Evolutionary conservation across 441 rosid species (phyloP).

Genomic region (Populus hybrid): DNA sequence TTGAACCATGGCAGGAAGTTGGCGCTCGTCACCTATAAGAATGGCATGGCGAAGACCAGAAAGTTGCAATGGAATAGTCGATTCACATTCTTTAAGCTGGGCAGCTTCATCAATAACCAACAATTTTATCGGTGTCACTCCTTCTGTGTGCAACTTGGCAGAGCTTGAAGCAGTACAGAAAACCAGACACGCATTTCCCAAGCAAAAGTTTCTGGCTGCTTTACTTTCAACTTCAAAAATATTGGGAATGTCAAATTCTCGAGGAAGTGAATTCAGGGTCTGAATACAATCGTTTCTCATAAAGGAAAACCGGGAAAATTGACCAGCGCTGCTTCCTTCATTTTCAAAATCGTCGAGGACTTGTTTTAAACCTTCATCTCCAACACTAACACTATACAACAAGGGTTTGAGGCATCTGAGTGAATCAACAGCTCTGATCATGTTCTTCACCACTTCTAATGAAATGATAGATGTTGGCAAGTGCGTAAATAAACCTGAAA

Average conservation of each 20-base stretch:
- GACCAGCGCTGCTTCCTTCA: background rate
- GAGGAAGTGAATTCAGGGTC: constrained; percentile 19
- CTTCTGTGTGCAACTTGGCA: constrained; percentile 17
- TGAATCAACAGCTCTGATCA: constrained; percentile 15
- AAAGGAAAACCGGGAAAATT: background rate
- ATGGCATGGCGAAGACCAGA: constrained; percentile 38
- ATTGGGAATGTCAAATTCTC: background rate
- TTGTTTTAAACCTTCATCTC: background rate
- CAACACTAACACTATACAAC: background rate
- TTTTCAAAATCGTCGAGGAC: background rate
- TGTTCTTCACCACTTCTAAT: constrained; percentile 11
- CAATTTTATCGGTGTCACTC: constrained; percentile 19
- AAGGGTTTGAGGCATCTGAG: constrained; percentile 8
- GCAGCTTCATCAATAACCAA: constrained; percentile 56
- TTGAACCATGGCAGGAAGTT: constrained; percentile 47
- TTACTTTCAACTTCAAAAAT: background rate
- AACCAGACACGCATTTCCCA: constrained; percentile 31
- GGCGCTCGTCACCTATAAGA: constrained; percentile 50
- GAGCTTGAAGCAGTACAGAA: constrained; percentile 52
- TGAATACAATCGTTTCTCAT: constrained; percentile 8
- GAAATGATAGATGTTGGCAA: constrained; percentile 32
- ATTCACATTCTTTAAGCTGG: constrained; percentile 61
- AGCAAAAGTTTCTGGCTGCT: constrained; percentile 20
- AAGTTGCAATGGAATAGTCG: constrained; percentile 48
- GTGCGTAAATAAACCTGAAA: constrained; percentile 25